Percentiles rank a stretch among this genome's conserved stretches.
phyloP scores from a whole-genome alignment of 129 eudicot genomes.

The sunflower (Helianthus annuus) region DNA sequence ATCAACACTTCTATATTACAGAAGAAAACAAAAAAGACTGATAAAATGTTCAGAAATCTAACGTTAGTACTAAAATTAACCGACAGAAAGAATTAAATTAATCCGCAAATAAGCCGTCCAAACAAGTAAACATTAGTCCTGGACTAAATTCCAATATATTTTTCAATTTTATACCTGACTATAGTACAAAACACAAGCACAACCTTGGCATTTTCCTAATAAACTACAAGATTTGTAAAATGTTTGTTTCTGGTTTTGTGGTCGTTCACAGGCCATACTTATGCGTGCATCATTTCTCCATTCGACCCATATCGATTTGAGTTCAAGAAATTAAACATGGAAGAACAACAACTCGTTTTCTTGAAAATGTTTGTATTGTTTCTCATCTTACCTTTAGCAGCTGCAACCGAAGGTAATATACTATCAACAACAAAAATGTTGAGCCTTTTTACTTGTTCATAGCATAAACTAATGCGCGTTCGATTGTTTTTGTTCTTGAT shows the following conservation, averaged over 20 bases:
- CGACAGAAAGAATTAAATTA: slow-evolving; percentile 12
- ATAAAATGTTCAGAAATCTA: slow-evolving; percentile 21
- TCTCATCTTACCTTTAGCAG: background rate
- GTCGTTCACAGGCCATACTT: slow-evolving; percentile 10
- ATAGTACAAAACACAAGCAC: slow-evolving; percentile 31
- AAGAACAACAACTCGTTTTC: slow-evolving; percentile 18
- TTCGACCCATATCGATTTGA: background rate
- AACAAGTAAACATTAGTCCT: slow-evolving; percentile 3
- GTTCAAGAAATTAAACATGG: slow-evolving; percentile 11
- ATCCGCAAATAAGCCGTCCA: slow-evolving; percentile 26
- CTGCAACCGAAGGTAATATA: slow-evolving; percentile 17
- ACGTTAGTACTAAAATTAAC: slow-evolving; percentile 20
- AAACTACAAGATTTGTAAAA: slow-evolving; percentile 5
- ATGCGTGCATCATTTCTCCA: slow-evolving; percentile 6
- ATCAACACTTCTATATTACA: background rate
- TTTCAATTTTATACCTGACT: background rate
- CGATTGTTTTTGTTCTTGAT: slow-evolving; percentile 4
- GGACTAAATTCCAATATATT: slow-evolving; percentile 26
- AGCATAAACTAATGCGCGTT: background rate
- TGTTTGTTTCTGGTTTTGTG: slow-evolving; percentile 21
- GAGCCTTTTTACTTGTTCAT: background rate
- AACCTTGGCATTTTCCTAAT: slow-evolving; percentile 22
- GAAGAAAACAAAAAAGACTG: slow-evolving; percentile 24
- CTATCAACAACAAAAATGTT: background rate
- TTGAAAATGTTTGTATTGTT: slow-evolving; percentile 2